phyloP scores from a whole-genome alignment of 129 eudicot genomes.

The Tagetes erecta region DNA sequence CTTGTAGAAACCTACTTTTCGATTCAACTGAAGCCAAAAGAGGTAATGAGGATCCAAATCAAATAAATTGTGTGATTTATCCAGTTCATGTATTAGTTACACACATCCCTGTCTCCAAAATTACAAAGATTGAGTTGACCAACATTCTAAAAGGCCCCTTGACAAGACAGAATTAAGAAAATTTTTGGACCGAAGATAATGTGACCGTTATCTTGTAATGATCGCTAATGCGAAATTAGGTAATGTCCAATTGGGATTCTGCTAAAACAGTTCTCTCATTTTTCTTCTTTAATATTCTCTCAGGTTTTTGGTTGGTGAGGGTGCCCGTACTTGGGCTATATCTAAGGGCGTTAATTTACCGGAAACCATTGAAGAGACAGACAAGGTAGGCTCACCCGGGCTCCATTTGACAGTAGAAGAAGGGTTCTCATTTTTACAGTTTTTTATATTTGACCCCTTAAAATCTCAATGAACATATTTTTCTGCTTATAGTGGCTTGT shows the following conservation, averaged over 20 bases:
- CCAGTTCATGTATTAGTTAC: not conserved
- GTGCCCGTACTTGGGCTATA: constrained; percentile 81
- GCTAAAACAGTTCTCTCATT: not conserved
- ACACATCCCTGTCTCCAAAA: not conserved
- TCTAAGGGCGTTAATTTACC: constrained; percentile 56
- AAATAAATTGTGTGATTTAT: not conserved
- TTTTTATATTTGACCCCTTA: not conserved
- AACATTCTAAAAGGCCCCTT: not conserved
- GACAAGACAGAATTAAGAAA: not conserved
- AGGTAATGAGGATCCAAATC: constrained; percentile 6
- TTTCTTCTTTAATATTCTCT: constrained; percentile 12
- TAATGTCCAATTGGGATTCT: not conserved
- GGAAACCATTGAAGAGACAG: constrained; percentile 45
- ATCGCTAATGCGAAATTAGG: not conserved
- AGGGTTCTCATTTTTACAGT: not conserved
- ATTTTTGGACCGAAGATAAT: not conserved
- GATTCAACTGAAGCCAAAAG: not conserved
- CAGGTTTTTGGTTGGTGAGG: constrained; percentile 95
- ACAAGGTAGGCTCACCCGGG: constrained; percentile 47
- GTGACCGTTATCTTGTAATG: not conserved
- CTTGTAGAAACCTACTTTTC: constrained; percentile 7
- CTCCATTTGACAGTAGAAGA: not conserved
- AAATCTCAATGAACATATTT: not conserved
- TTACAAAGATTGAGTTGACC: not conserved
- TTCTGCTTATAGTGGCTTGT: constrained; percentile 69